A percentile compares a stretch with the other conserved stretches of the same genome.
phyloP scores from a whole-genome alignment of 768 basidiomycete species.

The Pisolithus albus region DNA sequence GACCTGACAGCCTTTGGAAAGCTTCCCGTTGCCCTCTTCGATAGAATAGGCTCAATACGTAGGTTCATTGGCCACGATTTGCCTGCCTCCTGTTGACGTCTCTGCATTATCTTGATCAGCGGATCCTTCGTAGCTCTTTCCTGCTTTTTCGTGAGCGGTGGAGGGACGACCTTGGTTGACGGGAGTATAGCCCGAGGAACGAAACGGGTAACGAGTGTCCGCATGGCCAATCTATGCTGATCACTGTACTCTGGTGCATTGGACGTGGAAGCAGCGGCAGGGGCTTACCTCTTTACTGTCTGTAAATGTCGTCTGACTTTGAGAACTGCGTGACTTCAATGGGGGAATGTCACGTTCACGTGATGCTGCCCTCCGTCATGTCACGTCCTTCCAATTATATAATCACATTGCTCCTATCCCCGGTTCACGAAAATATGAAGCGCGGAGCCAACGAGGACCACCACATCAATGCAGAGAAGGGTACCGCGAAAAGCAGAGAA shows the following conservation, averaged over 20 bases:
- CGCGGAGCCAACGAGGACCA: neutral
- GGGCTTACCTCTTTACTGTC: neutral
- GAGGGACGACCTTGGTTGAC: slow-evolving; percentile 16
- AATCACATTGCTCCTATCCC: neutral
- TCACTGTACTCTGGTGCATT: neutral
- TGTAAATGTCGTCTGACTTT: too few species aligned
- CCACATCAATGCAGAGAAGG: neutral
- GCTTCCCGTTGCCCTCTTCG: slow-evolving; percentile 33
- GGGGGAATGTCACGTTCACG: neutral
- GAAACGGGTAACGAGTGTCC: slow-evolving; percentile 27
- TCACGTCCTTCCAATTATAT: neutral
- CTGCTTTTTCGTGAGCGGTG: slow-evolving; percentile 27
- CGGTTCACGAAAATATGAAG: slow-evolving; percentile 1
- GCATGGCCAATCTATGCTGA: slow-evolving; percentile 4
- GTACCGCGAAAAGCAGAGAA: slow-evolving; percentile 13
- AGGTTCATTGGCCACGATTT: slow-evolving; percentile 42
- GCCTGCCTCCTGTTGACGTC: slow-evolving; percentile 33
- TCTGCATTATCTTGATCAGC: slow-evolving; percentile 37
- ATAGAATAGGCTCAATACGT: slow-evolving; percentile 42
- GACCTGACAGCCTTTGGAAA: slow-evolving; percentile 32
- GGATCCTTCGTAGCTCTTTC: slow-evolving; percentile 25
- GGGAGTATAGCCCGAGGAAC: slow-evolving; percentile 30
- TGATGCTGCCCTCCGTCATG: neutral
- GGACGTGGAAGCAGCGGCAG: neutral
- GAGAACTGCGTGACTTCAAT: neutral